Conservation (phyloP, 2,329 filamentous ascomycete genomes). For the Cryphonectria parasitica region DNA sequence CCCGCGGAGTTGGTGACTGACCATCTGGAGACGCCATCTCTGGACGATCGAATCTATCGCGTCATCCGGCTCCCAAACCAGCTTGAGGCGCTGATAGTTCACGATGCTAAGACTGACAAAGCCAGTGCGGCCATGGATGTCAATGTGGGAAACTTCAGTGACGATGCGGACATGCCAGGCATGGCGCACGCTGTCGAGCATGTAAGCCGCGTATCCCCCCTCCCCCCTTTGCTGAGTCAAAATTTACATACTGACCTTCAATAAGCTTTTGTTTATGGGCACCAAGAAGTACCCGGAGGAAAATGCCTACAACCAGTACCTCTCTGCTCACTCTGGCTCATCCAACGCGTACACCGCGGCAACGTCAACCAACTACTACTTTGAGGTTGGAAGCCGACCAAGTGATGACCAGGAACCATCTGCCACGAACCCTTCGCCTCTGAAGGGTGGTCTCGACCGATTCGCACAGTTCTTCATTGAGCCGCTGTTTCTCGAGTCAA, state of each 20-base stretch:
- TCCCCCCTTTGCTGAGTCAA: background rate
- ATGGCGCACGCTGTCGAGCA: slow-evolving; percentile 97
- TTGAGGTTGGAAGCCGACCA: slow-evolving; percentile 86
- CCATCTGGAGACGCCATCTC: slow-evolving; percentile 76
- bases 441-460: slow-evolving; percentile 83
- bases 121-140: slow-evolving; percentile 94
- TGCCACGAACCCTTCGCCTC: slow-evolving; percentile 58
- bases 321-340: slow-evolving; percentile 85
- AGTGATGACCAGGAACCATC: slow-evolving; percentile 62
- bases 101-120: slow-evolving; percentile 95
- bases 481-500: slow-evolving; percentile 82
- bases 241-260: slow-evolving; percentile 16
- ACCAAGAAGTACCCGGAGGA: slow-evolving; percentile 97
- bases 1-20: slow-evolving; percentile 62
- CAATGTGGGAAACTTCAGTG: slow-evolving; percentile 94
- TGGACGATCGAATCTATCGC: slow-evolving; percentile 86
- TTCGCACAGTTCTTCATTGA: slow-evolving; percentile 94
- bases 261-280: slow-evolving; percentile 88
- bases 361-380: slow-evolving; percentile 97
- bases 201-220: slow-evolving; percentile 45
- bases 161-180: slow-evolving; percentile 86
- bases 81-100: slow-evolving; percentile 88
- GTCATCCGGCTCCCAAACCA: slow-evolving; percentile 85
- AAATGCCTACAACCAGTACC: slow-evolving; percentile 93
- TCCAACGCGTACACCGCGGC: slow-evolving; percentile 95